Evolutionary conservation across 164 flowering plant genomes (phyloP), one percentile per base, ranked within the genome.

Genomic region (Dillenia turbinata): DNA sequence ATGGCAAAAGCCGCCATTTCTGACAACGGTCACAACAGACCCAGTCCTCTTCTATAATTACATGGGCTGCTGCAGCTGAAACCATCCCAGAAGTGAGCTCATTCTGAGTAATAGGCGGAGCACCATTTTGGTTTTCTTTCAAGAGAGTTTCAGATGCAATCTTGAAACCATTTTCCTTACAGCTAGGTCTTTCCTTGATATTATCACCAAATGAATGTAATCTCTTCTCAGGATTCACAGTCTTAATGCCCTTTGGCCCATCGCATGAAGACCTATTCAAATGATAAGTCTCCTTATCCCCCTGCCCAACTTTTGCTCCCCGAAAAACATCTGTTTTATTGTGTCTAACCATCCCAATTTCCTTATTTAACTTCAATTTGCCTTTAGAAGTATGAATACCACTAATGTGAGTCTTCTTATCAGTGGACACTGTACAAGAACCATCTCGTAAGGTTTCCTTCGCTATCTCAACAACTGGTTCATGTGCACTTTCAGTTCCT

Each of bases 1-100:
- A 49, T 15, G 85, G 85, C 44, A 83, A 69, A 65, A 83, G 77
- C 52, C 86, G 77, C 85, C 88, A 85, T 67, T 69, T 78, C 61
- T 75, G 49, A 72, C 90, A 83, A 12, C 50, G 62, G 57, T 82
- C 86, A 72, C 89, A 84, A 7, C 54, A 26, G 1, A 83, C 90
- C 90, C 87, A 83, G 64, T 83, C 40, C 11, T 85, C 90, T 52
- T 69, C 54, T 13, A 77, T 59, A 43, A 74, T 50, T 22, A 47
- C 62, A 54, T 72, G 72, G 60, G 70, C 69, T 6, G 44, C 74
- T 10, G 62, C 56, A 17, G 70, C 17, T 43, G 63, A 69, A 13
- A 54, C 60, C 10, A 6, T 47, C 16, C 61, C 71, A 43, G 58
- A 22, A 44, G 59, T 44, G 17, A 52, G 62, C 22, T 49, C 68